Evolutionary conservation across 805 yeast species (phyloP), one percentile per base, ranked within the genome.

Genomic region (Alloascoidea hylecoeti): DNA sequence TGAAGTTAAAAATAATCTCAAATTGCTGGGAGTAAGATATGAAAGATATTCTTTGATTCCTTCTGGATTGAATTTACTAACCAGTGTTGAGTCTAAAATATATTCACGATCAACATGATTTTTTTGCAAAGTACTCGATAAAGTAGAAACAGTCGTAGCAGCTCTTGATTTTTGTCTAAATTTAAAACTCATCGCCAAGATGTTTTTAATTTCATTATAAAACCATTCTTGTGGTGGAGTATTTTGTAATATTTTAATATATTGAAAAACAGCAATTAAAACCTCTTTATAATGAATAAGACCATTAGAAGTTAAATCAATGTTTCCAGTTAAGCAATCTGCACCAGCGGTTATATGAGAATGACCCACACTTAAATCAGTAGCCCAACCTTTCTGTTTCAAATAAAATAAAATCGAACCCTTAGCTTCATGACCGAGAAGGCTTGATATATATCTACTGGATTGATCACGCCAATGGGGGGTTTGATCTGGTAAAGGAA

Each of bases 371-470:
- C 85, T 72, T 38, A 89, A 64, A 14, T 72, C 78, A 46, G 72
- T 79, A 4, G 89, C 95, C 85, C 88, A 82, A 12, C 88, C 81
- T 44, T 69, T 61, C 23, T 60, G 53, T 57, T 85, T 89, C 46
- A 89, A 68, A 45, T 66, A 68, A 40, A 76, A 70, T 27, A 85
- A 63, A 15, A 89, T 55, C 2, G 96, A 85, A 2, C 97, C 97
- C 36, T 77, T 67, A 36, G 92, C 82, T 60, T 89, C 98, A 56
- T 89, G 97, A 33, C 97, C 97, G 36, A 89, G 60, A 38, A 92
- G 63, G 55, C 92, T 96, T 15, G 88, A 72, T 46, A 63, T 69
- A 56, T 85, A 81, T 40, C 68, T 72, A 4, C 72, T 66, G 0
- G 96, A 94, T 46, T 74, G 74, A 16, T 69, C 66, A 39, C 70